A percentile compares a stretch with the other conserved stretches of the same genome.
Conservation (phyloP, 768 basidiomycete genomes). For the Leccinum fibrillosum region DNA sequence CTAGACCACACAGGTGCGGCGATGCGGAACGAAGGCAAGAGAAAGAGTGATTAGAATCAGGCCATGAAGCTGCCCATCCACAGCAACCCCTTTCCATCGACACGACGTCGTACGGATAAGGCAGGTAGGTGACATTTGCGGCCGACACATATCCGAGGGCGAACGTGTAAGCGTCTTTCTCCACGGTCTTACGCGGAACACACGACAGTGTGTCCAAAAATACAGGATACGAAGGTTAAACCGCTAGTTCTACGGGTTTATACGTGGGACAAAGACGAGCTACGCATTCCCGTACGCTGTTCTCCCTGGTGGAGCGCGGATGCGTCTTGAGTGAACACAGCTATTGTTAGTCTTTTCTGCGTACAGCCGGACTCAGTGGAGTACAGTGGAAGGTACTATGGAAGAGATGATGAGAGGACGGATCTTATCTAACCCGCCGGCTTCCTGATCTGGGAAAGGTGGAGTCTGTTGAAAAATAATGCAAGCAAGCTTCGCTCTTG, state of each 20-base stretch:
- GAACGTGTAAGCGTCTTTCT: neutral
- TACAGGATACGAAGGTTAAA: slow-evolving; percentile 1
- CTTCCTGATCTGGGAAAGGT: slow-evolving; percentile 7
- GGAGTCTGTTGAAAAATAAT: neutral
- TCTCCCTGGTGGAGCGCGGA: slow-evolving; percentile 9
- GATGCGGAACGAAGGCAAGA: slow-evolving; percentile 10
- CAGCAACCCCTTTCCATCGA: slow-evolving; percentile 21
- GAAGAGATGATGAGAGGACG: neutral
- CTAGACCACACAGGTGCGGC: slow-evolving; percentile 16
- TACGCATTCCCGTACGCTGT: slow-evolving; percentile 6
- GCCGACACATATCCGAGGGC: neutral
- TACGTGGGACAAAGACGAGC: neutral
- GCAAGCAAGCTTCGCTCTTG: neutral
- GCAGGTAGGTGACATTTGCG: slow-evolving; percentile 2
- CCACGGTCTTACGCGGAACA: slow-evolving; percentile 7
- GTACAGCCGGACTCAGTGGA: neutral
- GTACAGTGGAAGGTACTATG: neutral
- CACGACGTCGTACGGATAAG: slow-evolving; percentile 13
- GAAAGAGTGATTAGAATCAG: neutral
- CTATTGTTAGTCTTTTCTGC: slow-evolving; percentile 13
- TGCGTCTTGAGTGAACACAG: slow-evolving; percentile 3
- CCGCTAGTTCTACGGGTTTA: neutral
- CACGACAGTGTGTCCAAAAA: slow-evolving; percentile 1
- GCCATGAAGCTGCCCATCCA: slow-evolving; percentile 12
- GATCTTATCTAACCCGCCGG: slow-evolving; percentile 21